Evolutionary conservation across 1,284 basidiomycete species (phyloP).

Genomic region (Termitomyces sp.): DNA sequence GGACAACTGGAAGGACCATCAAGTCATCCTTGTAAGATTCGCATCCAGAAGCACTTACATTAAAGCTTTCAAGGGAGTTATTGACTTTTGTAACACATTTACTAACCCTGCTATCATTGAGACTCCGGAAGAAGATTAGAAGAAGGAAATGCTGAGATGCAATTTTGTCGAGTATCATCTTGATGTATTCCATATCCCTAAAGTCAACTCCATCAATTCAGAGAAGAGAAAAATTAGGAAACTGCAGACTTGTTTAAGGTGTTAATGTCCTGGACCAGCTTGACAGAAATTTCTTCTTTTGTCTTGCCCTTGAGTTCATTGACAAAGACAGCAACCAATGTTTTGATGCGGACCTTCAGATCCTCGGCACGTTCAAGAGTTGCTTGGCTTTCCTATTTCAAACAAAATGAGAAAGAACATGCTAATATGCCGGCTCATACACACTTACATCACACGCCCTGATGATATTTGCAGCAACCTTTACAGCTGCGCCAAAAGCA

Average conservation of each 20-base stretch:
- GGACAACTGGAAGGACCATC: neutral
- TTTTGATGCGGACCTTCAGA: conserved; percentile 8
- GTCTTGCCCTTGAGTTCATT: conserved; percentile 9
- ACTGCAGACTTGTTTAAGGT: neutral
- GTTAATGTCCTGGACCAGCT: conserved; percentile 1
- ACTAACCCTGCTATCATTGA: conserved; percentile 6
- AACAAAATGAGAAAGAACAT: no score
- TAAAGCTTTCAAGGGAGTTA: conserved; percentile 4
- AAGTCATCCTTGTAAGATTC: no score
- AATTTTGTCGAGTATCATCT: conserved; percentile 5
- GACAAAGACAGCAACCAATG: conserved; percentile 6
- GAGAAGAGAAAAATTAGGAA: neutral
- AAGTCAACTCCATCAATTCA: neutral
- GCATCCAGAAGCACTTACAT: neutral
- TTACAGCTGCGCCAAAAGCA: neutral
- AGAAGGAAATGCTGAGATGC: conserved; percentile 3
- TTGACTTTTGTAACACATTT: conserved; percentile 4
- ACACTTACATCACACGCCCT: conserved; percentile 6
- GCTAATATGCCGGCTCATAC: neutral
- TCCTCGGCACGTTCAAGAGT: conserved; percentile 3
- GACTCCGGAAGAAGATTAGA: neutral
- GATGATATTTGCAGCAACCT: conserved; percentile 1
- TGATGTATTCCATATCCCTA: conserved; percentile 9
- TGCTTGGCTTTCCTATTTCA: neutral
- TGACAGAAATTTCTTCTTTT: conserved; percentile 3